Percentiles rank a stretch among this genome's conserved stretches.
phyloP scores from a whole-genome alignment of 805 yeast species.

The Lachancea nothofagi region DNA sequence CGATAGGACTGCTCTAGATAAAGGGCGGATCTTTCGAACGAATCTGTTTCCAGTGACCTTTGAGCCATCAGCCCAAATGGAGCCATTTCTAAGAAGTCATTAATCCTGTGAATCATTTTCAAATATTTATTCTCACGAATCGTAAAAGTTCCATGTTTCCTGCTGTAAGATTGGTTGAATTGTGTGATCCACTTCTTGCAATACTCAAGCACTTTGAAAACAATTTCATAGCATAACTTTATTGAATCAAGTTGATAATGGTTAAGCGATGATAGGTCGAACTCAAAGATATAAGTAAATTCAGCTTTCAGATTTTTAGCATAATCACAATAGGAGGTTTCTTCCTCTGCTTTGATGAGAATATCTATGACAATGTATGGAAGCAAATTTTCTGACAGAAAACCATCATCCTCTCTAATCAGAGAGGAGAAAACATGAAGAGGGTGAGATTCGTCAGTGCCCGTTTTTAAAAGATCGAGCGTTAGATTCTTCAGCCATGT shows the following conservation, averaged over 20 bases:
- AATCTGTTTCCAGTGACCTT: constrained; percentile 74
- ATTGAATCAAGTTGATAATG: constrained; percentile 56
- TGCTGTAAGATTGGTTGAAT: constrained; percentile 33
- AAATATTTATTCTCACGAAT: constrained; percentile 22
- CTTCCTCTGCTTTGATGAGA: constrained; percentile 46
- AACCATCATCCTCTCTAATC: constrained; percentile 62
- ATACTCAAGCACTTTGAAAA: constrained; percentile 77
- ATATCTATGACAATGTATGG: constrained; percentile 72
- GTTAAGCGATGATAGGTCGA: constrained; percentile 39
- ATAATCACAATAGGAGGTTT: constrained; percentile 36
- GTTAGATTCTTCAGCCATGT: constrained; percentile 72
- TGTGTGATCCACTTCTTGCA: constrained; percentile 67
- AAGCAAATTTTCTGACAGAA: constrained; percentile 62
- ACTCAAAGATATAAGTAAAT: constrained; percentile 50
- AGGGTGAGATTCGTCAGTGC: constrained; percentile 36
- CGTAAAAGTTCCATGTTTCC: constrained; percentile 23
- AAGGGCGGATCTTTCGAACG: constrained; percentile 81
- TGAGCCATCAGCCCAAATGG: constrained; percentile 69
- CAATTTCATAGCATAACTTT: constrained; percentile 61
- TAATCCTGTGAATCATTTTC: constrained; percentile 35
- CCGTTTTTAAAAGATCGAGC: constrained; percentile 50
- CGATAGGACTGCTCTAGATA: constrained; percentile 76
- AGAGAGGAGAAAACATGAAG: constrained; percentile 60
- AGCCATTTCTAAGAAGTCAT: constrained; percentile 45
- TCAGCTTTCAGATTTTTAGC: constrained; percentile 50